Conservation (phyloP, 345 rosid genomes). For the Cochlearia excelsa region DNA sequence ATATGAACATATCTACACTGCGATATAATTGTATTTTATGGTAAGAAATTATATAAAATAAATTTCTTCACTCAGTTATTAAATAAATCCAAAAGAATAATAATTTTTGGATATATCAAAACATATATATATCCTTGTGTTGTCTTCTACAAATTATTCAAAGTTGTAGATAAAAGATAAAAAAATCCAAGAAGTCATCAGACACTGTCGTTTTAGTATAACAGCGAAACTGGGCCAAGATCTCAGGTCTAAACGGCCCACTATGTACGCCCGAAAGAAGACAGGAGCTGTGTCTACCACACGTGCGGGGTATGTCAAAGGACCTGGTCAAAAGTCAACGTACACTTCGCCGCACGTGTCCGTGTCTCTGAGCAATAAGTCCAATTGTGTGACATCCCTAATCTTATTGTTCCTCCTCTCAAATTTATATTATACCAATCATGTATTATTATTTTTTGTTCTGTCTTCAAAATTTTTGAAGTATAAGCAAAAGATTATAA, state of each 20-base stretch:
- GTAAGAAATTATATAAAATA: too few species aligned
- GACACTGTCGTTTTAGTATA: conserved; percentile 1
- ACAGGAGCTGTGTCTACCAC: conserved; percentile 30
- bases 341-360: conserved; percentile 20
- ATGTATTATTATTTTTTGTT: too few species aligned
- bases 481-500: too few species aligned
- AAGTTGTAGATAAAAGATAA: background rate
- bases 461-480: too few species aligned
- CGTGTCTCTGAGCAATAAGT: conserved; percentile 18
- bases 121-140: conserved; percentile 11
- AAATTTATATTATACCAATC: background rate
- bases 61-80: too few species aligned
- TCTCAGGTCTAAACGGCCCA: background rate
- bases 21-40: too few species aligned
- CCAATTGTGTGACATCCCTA: conserved; percentile 16
- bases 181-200: background rate
- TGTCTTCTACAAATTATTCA: conserved; percentile 7
- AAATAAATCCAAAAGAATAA: too few species aligned
- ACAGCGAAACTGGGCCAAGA: conserved; percentile 1
- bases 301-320: conserved; percentile 21
- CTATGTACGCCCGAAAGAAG: conserved; percentile 21
- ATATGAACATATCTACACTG: too few species aligned
- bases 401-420: background rate
- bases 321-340: conserved; percentile 28
- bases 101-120: background rate